Evolutionary conservation across 768 basidiomycete species (phyloP), one percentile per base, ranked within the genome.

Genomic region (Calvatia gigantea): DNA sequence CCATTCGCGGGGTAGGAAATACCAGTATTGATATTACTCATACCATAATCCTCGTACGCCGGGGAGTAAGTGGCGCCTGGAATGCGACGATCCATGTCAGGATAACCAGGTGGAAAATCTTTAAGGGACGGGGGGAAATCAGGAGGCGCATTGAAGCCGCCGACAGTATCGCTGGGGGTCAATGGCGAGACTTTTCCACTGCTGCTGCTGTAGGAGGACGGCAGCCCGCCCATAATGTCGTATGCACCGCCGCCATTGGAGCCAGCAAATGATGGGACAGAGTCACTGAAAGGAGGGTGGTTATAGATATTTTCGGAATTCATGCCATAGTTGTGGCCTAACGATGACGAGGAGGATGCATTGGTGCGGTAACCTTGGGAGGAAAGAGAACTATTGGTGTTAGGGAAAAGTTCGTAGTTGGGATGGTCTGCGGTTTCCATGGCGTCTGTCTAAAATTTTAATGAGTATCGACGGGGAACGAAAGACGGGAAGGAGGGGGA

Each of bases 131-230:
- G 68, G 19, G 83, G 73, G 63, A 85, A 87, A 6, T 68, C 74
- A 14, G 80, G 72, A 4, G 79, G 68, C 58, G 80, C 80, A 61
- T 84, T 85, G 6, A 89, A 73, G 46, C 75, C 75, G 55, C 74
- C 70, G 58, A 83, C 80, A 39, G 82, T 73, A 67, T 89, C 88
- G 62, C 69, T 84, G 31, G 87, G 87, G 11, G 86, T 86, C 41
- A 89, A 74, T 0, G 89, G 87, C 17, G 89, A 89, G 47, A 84
- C 85, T 69, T 89, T 90, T 59, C 87, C 87, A 56, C 82, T 85
- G 73, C 76, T 79, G 23, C 38, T 49, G 38, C 49, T 56, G 71
- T 84, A 82, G 14, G 84, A 85, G 2, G 85, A 84, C 1, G 84
- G 74, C 19, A 86, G 72, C 59, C 80, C 81, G 67, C 74, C 73